Evolutionary conservation across 768 basidiomycete species (phyloP), one percentile per base, ranked within the genome.

Genomic region (Mycena leptocephala): DNA sequence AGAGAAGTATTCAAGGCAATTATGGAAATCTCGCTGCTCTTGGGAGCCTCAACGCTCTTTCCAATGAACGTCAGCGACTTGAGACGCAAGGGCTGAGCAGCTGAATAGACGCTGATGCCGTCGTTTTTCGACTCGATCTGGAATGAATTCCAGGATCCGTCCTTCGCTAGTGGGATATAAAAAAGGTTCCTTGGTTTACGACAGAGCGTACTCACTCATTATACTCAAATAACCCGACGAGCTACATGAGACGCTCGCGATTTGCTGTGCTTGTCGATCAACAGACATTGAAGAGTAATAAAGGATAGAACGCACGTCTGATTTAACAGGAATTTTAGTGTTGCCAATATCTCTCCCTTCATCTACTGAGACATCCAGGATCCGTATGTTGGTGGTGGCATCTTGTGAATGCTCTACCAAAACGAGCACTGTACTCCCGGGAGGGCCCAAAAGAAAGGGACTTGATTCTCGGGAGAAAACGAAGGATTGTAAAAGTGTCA

Each of bases 1-100:
- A 92, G 87, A 0, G 92, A 93, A 0, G 92, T 90, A 1, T 89
- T 88, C 20, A 94, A 81, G 3, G 93, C 87, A 5, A 92, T 82
- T 8, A 89, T 65, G 4, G 90, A 86, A 37, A 87, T 70, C 48
- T 79, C 73, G 14, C 79, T 32, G 53, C 61, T 55, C 0, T 58
- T 11, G 11, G 61, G 37, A 37, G 56, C 46, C 10, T 72, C 74
- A 41, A 28, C 6, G 8, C 22, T 56, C 53, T 59, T 62, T 18
- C 61, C 53, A 26, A 82, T 66, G 77, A 77, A 73, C 2, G 79
- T 35, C 55, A 85, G 76, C 11, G 82, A 80, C 5, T 61, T 80
- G 20, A 81, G 82, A 18, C 77, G 81, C 33, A 88, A 76, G 51
- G 86, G 79, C 70, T 83, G 79, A 13, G 79, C 76, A 59, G 82